Evolutionary conservation across 306 rosid species (phyloP).

Genomic region (Rubus idaeus): DNA sequence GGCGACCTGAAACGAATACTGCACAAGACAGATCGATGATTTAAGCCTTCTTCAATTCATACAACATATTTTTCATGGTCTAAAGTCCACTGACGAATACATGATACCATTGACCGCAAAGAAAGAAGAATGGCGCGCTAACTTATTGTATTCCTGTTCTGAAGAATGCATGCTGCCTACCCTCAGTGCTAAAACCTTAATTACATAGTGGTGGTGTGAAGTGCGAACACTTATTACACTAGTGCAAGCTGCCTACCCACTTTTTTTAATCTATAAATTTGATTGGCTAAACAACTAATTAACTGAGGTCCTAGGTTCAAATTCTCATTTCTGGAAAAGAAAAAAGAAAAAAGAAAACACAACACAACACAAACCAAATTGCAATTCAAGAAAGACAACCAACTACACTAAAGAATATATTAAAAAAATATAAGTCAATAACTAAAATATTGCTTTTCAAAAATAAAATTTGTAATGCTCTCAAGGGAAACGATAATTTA

Average conservation of each 20-base stretch:
- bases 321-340: no score
- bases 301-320: no score
- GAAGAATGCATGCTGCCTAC: background rate
- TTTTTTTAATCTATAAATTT: background rate
- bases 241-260: background rate
- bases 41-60: background rate
- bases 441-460: no score
- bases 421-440: no score
- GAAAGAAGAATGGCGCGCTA: background rate
- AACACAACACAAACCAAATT: no score
- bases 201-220: no score
- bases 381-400: no score
- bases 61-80: background rate
- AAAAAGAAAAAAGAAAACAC: no score
- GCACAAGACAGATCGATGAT: slow-evolving; percentile 23
- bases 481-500: background rate
- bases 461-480: background rate
- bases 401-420: no score
- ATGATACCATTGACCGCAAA: background rate
- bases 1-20: slow-evolving; percentile 51
- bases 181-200: background rate
- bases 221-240: background rate
- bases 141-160: background rate
- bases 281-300: no score
- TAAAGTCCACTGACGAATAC: no score